Conservation (phyloP, 129 eudicot species). For the Artemisia tridentata region DNA sequence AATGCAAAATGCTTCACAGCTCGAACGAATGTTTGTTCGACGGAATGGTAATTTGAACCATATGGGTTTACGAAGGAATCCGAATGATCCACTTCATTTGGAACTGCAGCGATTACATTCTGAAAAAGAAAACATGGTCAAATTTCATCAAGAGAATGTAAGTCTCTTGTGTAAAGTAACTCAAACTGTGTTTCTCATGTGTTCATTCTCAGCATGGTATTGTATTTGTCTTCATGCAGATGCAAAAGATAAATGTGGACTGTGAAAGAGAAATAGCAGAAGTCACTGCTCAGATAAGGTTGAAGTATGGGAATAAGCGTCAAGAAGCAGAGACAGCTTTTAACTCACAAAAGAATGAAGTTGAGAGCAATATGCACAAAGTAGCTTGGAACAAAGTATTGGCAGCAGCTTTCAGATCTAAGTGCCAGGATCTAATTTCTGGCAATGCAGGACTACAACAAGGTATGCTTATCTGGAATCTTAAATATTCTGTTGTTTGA, state of each 20-base stretch:
- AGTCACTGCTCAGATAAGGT: constrained; percentile 43
- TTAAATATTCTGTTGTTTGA: neutral
- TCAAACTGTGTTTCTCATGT: neutral
- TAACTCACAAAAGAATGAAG: constrained; percentile 46
- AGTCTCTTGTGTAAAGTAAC: constrained; percentile 31
- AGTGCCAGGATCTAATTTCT: constrained; percentile 56
- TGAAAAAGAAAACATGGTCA: constrained; percentile 29
- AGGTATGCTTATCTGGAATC: constrained; percentile 36
- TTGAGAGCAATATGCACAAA: constrained; percentile 44
- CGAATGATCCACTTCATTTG: constrained; percentile 55
- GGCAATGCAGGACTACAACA: constrained; percentile 33
- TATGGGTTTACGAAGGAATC: constrained; percentile 15
- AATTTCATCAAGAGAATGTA: constrained; percentile 48
- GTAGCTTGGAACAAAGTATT: constrained; percentile 50
- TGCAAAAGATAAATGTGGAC: constrained; percentile 47
- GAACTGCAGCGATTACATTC: constrained; percentile 48
- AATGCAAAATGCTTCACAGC: neutral
- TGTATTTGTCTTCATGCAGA: constrained; percentile 45
- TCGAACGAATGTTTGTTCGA: constrained; percentile 15
- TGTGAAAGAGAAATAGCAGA: constrained; percentile 71
- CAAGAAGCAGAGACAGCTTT: constrained; percentile 54
- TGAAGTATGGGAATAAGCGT: constrained; percentile 49
- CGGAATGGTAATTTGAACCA: constrained; percentile 22
- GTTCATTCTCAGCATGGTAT: constrained; percentile 3
- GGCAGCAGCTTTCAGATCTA: constrained; percentile 66